phyloP scores from a whole-genome alignment of 2,329 filamentous ascomycete species.

The Helminthosporium solani region DNA sequence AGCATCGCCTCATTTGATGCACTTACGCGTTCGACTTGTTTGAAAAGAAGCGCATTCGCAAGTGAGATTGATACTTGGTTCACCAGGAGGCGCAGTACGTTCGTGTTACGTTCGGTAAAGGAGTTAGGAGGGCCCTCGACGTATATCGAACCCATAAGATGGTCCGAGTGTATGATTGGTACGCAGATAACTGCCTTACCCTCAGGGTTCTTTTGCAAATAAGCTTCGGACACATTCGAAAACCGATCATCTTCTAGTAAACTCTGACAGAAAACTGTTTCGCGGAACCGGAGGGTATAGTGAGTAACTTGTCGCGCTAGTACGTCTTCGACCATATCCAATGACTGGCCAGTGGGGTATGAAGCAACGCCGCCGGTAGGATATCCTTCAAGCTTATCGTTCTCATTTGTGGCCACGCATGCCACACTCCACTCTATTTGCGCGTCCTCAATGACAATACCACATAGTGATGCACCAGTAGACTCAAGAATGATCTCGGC shows the following conservation, averaged over 20 bases:
- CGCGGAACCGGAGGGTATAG: slow-evolving; percentile 74
- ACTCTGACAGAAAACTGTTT: slow-evolving; percentile 72
- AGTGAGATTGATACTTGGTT: slow-evolving; percentile 72
- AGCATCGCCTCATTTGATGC: slow-evolving; percentile 79
- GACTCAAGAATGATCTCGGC: slow-evolving; percentile 78
- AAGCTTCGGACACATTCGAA: slow-evolving; percentile 69
- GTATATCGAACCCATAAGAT: slow-evolving; percentile 73
- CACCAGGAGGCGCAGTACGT: slow-evolving; percentile 64
- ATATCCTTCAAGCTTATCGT: slow-evolving; percentile 20
- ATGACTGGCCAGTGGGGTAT: slow-evolving; percentile 64
- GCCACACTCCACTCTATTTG: slow-evolving; percentile 69
- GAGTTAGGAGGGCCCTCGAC: slow-evolving; percentile 75
- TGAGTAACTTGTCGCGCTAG: slow-evolving; percentile 76
- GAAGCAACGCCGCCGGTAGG: slow-evolving; percentile 57
- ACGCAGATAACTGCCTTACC: slow-evolving; percentile 78
- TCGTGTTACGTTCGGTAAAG: slow-evolving; percentile 68
- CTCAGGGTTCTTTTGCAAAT: slow-evolving; percentile 66
- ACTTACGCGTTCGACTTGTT: slow-evolving; percentile 72
- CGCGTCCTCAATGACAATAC: slow-evolving; percentile 71
- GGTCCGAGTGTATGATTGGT: slow-evolving; percentile 72
- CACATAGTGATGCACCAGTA: slow-evolving; percentile 71
- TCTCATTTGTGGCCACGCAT: slow-evolving; percentile 70
- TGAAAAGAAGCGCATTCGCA: slow-evolving; percentile 64
- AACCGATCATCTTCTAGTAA: slow-evolving; percentile 75
- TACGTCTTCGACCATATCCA: slow-evolving; percentile 63